Conservation (phyloP, 257 asterid species). For the Gardenia jasminoides region DNA sequence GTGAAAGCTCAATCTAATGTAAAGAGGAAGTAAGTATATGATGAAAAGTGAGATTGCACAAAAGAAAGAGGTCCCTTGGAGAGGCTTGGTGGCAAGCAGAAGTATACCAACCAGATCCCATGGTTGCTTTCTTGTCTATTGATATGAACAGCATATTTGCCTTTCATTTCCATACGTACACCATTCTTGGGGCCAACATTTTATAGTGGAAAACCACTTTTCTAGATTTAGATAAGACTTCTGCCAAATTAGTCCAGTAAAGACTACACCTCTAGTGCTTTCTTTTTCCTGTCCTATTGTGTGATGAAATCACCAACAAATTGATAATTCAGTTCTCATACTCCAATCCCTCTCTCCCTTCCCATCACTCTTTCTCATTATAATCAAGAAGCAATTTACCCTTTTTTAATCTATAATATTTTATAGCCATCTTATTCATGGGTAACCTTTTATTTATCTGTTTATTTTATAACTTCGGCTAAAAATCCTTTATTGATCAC, state of each 20-base stretch:
- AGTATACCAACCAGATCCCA: conserved; percentile 66
- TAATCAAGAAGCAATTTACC: neutral
- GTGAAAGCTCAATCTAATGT: conserved; percentile 6
- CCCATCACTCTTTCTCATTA: neutral
- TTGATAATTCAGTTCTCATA: too few species aligned
- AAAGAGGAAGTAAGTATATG: conserved; percentile 1
- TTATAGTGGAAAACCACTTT: conserved; percentile 57
- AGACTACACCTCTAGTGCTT: conserved; percentile 5
- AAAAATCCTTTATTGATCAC: neutral
- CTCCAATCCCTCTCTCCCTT: neutral
- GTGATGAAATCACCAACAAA: neutral
- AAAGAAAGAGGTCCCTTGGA: conserved; percentile 14
- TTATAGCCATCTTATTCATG: neutral
- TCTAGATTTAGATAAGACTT: conserved; percentile 48
- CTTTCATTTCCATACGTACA: conserved; percentile 17
- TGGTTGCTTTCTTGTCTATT: conserved; percentile 51
- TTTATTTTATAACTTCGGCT: too few species aligned
- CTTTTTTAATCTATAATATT: neutral
- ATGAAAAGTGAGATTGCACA: neutral
- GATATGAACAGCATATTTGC: conserved; percentile 55
- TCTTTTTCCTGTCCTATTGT: conserved; percentile 9
- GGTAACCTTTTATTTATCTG: too few species aligned
- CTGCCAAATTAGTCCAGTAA: conserved; percentile 22
- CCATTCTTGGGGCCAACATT: conserved; percentile 35
- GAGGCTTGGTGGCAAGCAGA: conserved; percentile 50